Conservation (phyloP, 345 rosid genomes). For the Geranium rotundifolium region DNA sequence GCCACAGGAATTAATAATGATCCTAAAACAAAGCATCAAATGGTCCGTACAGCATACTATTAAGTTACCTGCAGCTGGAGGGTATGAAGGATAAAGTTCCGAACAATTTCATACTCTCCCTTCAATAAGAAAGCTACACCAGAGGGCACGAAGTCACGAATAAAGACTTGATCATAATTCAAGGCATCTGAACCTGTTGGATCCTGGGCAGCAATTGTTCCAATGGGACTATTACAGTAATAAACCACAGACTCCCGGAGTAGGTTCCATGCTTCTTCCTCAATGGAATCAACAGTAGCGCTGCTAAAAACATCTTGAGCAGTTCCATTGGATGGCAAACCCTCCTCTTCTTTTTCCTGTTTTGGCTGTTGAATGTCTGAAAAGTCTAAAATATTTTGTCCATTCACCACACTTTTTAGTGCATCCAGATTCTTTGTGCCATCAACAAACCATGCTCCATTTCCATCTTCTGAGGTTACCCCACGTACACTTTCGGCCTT, state of each 20-base stretch:
- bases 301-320: constrained; percentile 12
- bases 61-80: constrained; percentile 45
- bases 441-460: constrained; percentile 32
- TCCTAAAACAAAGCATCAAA: too few species aligned
- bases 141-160: constrained; percentile 45
- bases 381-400: constrained; percentile 20
- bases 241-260: constrained; percentile 58
- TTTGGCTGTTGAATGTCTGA: constrained; percentile 23
- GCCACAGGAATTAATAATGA: too few species aligned
- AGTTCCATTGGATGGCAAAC: constrained; percentile 20
- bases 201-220: constrained; percentile 90
- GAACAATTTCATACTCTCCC: constrained; percentile 47
- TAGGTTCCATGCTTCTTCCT: constrained; percentile 89
- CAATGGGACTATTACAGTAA: constrained; percentile 70
- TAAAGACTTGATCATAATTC: constrained; percentile 49
- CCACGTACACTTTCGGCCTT: constrained; percentile 27
- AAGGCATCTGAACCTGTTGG: constrained; percentile 46
- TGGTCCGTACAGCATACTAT: too few species aligned
- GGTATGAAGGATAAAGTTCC: constrained; percentile 40
- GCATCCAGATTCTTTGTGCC: constrained; percentile 24
- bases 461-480: constrained; percentile 17
- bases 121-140: constrained; percentile 44
- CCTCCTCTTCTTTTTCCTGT: constrained; percentile 18
- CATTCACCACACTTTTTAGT: constrained; percentile 22
- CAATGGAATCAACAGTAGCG: constrained; percentile 27